Percentiles rank a stretch among this genome's conserved stretches.
These are phyloP conservation scores for Quercus lobata DNA, from an alignment of 331 rosid genomes.

Conservation along the genomic window DNA sequence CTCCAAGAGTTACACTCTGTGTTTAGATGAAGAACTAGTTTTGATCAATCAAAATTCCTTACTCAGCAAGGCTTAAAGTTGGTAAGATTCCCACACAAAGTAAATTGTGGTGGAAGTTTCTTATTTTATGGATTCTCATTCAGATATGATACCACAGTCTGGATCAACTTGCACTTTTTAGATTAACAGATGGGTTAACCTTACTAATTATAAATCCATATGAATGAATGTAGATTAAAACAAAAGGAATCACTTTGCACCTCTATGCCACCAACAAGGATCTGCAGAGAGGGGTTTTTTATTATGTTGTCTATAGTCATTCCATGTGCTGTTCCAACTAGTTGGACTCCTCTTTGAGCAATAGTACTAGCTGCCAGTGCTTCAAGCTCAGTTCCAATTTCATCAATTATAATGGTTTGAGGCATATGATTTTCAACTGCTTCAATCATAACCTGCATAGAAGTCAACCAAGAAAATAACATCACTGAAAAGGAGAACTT, in stretches of 20 bases:
- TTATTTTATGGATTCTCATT: slow-evolving; percentile 7
- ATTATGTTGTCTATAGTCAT: slow-evolving; percentile 80
- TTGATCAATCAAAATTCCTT: slow-evolving; percentile 12
- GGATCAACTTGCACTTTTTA: slow-evolving; percentile 10
- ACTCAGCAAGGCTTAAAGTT: slow-evolving; percentile 3
- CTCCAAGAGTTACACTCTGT: slow-evolving; percentile 98
- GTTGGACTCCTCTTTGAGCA: slow-evolving; percentile 99
- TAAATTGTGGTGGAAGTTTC: neutral
- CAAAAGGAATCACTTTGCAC: slow-evolving; percentile 34
- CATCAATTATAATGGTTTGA: slow-evolving; percentile 88
- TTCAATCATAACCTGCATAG: slow-evolving; percentile 87
- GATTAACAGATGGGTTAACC: neutral
- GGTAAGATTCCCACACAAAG: neutral
- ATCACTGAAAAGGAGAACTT: neutral
- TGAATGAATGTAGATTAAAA: slow-evolving; percentile 6
- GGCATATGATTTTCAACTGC: slow-evolving; percentile 99
- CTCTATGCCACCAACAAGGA: slow-evolving; percentile 98
- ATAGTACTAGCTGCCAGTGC: slow-evolving; percentile 99
- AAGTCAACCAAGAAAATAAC: neutral
- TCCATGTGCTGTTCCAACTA: slow-evolving; percentile 98
- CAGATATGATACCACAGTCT: neutral
- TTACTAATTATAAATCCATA: neutral
- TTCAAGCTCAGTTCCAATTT: slow-evolving; percentile 98
- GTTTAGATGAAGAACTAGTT: slow-evolving; percentile 26
- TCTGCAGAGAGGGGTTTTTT: slow-evolving; percentile 89